phyloP scores from a whole-genome alignment of 148 eudicot genomes.

The Rhododendron griersonianum region DNA sequence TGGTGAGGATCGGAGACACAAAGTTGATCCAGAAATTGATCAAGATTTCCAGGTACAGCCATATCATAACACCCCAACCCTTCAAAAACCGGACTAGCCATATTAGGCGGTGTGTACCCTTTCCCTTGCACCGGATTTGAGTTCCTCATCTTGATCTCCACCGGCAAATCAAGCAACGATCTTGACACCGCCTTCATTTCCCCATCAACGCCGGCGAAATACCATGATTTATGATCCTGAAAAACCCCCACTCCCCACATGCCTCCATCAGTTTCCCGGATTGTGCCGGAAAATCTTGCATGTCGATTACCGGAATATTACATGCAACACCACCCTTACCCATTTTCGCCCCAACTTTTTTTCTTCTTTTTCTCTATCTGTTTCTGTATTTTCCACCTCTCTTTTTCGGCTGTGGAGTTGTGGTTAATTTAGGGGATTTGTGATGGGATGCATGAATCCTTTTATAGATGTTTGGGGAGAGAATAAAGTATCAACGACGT shows the following conservation, averaged over 20 bases:
- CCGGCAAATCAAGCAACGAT: slow-evolving; percentile 19
- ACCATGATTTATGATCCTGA: slow-evolving; percentile 21
- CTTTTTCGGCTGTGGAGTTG: too few relatives aligned
- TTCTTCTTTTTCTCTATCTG: neutral
- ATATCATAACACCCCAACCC: slow-evolving; percentile 20
- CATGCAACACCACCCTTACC: neutral
- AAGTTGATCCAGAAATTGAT: slow-evolving; percentile 16
- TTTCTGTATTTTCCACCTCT: too few relatives aligned
- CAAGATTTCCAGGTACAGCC: slow-evolving; percentile 11
- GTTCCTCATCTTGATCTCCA: slow-evolving; percentile 20
- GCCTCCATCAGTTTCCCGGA: slow-evolving; percentile 15
- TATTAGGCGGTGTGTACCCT: slow-evolving; percentile 13
- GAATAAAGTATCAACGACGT: too few relatives aligned
- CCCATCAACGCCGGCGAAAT: slow-evolving; percentile 8
- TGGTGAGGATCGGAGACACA: slow-evolving; percentile 17
- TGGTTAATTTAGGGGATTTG: too few relatives aligned
- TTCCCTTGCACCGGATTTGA: neutral
- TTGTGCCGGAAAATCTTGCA: neutral
- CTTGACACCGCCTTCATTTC: slow-evolving; percentile 11
- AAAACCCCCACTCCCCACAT: slow-evolving; percentile 25
- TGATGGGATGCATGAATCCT: too few relatives aligned
- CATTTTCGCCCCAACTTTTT: neutral
- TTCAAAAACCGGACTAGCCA: slow-evolving; percentile 13
- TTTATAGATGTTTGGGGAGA: too few relatives aligned
- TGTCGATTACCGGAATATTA: neutral